phyloP scores from a whole-genome alignment of 805 yeast species.

The Nematodospora valgi region DNA sequence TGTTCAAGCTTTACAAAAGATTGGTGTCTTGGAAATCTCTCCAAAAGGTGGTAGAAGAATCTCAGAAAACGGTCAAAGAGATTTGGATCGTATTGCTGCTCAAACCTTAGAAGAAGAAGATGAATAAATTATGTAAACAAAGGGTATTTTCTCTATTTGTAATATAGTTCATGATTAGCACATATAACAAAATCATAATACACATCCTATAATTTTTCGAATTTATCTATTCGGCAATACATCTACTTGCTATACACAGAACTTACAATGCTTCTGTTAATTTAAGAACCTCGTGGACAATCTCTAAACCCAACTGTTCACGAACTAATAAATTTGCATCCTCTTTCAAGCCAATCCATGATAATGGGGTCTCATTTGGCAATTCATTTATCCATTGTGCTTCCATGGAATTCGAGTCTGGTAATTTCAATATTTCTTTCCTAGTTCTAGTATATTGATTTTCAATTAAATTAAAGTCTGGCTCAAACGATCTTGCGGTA shows the following conservation, averaged over 20 bases:
- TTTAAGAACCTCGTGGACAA: slow-evolving; percentile 12
- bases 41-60: slow-evolving; percentile 99
- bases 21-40: slow-evolving; percentile 94
- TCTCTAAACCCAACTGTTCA: slow-evolving; percentile 17
- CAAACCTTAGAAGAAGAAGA: slow-evolving; percentile 97
- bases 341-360: slow-evolving; percentile 51
- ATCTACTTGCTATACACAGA: too few relatives aligned
- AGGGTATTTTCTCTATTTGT: slow-evolving; percentile 2
- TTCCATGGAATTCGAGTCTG: slow-evolving; percentile 41
- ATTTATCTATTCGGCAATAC: too few relatives aligned
- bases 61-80: slow-evolving; percentile 99
- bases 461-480: slow-evolving; percentile 40
- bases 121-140: slow-evolving; percentile 34
- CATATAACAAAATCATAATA: background rate
- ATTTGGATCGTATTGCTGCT: slow-evolving; percentile 99
- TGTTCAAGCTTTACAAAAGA: slow-evolving; percentile 96
- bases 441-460: slow-evolving; percentile 16
- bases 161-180: slow-evolving; percentile 6
- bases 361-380: slow-evolving; percentile 51
- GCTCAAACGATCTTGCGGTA: slow-evolving; percentile 33
- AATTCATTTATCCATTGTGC: slow-evolving; percentile 49
- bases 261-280: background rate
- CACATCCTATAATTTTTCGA: too few relatives aligned
- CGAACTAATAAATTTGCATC: slow-evolving; percentile 37
- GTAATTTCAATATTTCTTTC: slow-evolving; percentile 30